Evolutionary conservation across 495 filamentous ascomycete genomes (phyloP), one percentile per base, ranked within the genome.

Genomic region (Talaromyces wortmannii): DNA sequence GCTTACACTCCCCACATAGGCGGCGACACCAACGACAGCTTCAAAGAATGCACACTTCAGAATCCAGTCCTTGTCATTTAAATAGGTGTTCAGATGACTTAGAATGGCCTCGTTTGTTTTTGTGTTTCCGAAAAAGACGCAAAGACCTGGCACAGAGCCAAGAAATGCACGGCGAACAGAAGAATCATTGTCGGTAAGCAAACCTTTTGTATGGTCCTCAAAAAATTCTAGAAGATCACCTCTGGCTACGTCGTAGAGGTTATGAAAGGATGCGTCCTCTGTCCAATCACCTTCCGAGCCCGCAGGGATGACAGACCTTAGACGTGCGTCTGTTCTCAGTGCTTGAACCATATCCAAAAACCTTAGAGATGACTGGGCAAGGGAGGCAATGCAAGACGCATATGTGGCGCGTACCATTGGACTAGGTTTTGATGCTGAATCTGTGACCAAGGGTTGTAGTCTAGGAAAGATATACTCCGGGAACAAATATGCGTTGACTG

Each of bases 21-120:
- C 83, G 12, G 91, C 89, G 53, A 99, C 94, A 8, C 92, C 92
- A 16, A 97, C 88, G 16, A 97, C 92, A 0, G 92, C 89, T 58
- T 95, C 90, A 59, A 99, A 96, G 65, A 97, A 97, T 16, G 95
- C 91, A 63, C 90, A 96, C 66, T 96, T 96, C 18, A 99, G 73
- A 66, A 90, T 89, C 95, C 95, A 99, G 63, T 97, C 92, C 52
- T 84, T 82, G 61, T 97, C 95, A 60, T 99, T 99, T 7, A 99
- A 77, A 60, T 99, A 99, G 0, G 95, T 99, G 64, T 97, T 99
- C 18, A 99, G 73, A 66, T 99, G 94, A 40, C 90, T 95, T 5
- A 97, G 72, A 40, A 99, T 86, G 13, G 97, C 89, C 63, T 99
- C 95, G 63, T 91, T 97, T 3, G 94, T 85, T 63, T 90, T 88